phyloP scores from a whole-genome alignment of 768 basidiomycete genomes.

The Tulasnella sp. region DNA sequence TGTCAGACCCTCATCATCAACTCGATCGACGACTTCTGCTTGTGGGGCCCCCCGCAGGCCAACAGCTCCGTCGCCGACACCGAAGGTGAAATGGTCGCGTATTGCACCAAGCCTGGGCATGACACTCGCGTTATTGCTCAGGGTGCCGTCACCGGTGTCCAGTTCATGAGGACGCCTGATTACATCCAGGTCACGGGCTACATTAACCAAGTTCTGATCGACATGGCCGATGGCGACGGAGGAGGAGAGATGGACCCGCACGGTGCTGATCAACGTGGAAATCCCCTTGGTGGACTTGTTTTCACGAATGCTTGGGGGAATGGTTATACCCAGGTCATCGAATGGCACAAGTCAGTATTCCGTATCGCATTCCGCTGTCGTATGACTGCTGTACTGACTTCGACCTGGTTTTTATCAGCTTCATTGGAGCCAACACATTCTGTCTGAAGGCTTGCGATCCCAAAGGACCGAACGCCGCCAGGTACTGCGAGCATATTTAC shows the following conservation, averaged over 20 bases:
- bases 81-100: conserved; percentile 28
- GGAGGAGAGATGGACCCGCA: conserved; percentile 27
- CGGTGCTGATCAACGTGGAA: conserved; percentile 17
- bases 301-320: conserved; percentile 17
- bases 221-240: conserved; percentile 27
- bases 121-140: conserved; percentile 21
- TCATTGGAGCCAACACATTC: conserved; percentile 22
- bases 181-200: conserved; percentile 60
- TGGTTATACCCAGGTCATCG: conserved; percentile 15
- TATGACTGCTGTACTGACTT: background rate
- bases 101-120: conserved; percentile 24
- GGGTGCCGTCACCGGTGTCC: conserved; percentile 47
- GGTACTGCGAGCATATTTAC: conserved; percentile 17
- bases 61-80: conserved; percentile 26
- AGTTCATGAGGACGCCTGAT: conserved; percentile 61
- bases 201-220: conserved; percentile 32
- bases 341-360: conserved; percentile 17
- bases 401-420: conserved; percentile 16
- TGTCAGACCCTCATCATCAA: conserved; percentile 66
- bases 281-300: conserved; percentile 19
- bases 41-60: conserved; percentile 17
- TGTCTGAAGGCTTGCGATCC: conserved; percentile 27
- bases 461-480: conserved; percentile 13
- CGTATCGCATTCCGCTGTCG: background rate
- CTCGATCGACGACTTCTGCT: conserved; percentile 29